These are phyloP conservation scores for Aquanectria penicillioides DNA, from an alignment of 2,329 filamentous ascomycete genomes.

Conservation along the genomic window DNA sequence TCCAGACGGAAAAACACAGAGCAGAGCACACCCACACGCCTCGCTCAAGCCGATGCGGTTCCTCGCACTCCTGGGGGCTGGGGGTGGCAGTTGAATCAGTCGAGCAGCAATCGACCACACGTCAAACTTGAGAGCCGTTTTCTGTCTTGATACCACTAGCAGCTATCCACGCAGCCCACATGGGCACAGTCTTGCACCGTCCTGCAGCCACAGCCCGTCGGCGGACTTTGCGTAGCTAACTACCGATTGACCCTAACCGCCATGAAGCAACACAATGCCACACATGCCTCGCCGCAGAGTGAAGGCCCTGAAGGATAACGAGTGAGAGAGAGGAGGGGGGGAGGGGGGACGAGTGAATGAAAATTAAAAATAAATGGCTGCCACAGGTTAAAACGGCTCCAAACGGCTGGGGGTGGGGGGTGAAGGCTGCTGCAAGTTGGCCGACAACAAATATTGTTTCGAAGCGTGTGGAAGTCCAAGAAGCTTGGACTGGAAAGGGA, in stretches of 20 bases:
- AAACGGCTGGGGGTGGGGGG: neutral
- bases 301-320: neutral
- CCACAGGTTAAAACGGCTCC: neutral
- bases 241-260: neutral
- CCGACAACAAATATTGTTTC: neutral
- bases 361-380: too few relatives aligned
- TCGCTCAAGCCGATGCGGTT: too few relatives aligned
- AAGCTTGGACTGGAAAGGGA: neutral
- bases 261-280: neutral
- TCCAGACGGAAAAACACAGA: too few relatives aligned
- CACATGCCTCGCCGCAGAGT: neutral
- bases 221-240: neutral
- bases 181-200: neutral
- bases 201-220: constrained; percentile 2
- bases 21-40: too few relatives aligned
- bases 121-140: too few relatives aligned
- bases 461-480: too few relatives aligned
- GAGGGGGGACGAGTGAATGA: too few relatives aligned
- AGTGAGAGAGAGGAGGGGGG: too few relatives aligned
- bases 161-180: neutral
- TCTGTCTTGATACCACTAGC: neutral
- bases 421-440: neutral
- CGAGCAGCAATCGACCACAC: too few relatives aligned
- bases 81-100: too few relatives aligned
- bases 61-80: too few relatives aligned